Base-by-base conservation (phyloP, 805 yeast species). In the Monosporozyma aerobia region DNA sequence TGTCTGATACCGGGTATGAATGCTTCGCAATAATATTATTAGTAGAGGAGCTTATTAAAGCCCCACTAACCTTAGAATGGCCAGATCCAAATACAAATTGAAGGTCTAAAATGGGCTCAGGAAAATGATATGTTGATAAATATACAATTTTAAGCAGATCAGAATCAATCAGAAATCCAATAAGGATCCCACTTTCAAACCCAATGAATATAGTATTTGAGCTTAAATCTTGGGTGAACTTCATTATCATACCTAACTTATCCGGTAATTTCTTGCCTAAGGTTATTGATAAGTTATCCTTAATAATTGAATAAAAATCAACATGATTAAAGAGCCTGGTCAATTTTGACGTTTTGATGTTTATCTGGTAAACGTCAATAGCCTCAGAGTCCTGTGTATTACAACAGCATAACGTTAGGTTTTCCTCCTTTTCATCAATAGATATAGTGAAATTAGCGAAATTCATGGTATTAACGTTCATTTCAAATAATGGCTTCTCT, bases 381-480 rank as follows among this genome's bases (percentile, higher is more conserved):
- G 53, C 40, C 49, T 64, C 69, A 1, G 69, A 57, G 51, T 64
- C 57, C 49, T 56, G 58, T 3, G 71, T 67, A 52, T 67, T 64
- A 37, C 65, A 63, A 49, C 70, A 63, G 44, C 57, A 49, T 44
- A 68, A 51, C 6, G 60, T 57, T 45, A 56, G 62, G 7, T 6
- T 32, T 11, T 16, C 9, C 8, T 47, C 50, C 6, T 40, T 7
- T n/a, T 23, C 22, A 32, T 33, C 46, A 33, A 14, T 37, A 9
- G 11, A 52, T 49, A 65, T 44, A 5, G 55, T 47, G 33, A 64
- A 60, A 50, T 68, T 67, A 0, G 70, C 64, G 54, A 68, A 68
- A 48, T 65, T 68, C 40, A 67, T 49, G 1, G 70, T 68, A 51
- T 68, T 68, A 3, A 68, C 61, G 7, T 68, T 68, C 41, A 64